phyloP scores from a whole-genome alignment of 2,329 filamentous ascomycete species.

The Amesomyces nigricolor region DNA sequence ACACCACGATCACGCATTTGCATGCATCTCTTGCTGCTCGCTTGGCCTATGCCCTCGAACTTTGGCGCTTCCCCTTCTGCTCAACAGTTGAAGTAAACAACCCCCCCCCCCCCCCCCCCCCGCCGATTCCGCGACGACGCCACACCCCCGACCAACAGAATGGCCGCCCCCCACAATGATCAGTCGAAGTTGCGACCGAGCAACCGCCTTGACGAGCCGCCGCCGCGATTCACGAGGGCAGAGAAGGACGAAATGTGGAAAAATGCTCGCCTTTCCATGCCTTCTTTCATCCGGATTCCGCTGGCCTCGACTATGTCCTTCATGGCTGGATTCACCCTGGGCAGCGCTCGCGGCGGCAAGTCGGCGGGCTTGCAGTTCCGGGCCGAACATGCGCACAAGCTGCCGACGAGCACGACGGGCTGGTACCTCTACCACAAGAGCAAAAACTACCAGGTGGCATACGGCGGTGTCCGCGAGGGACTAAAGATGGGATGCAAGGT shows the following conservation, averaged over 20 bases:
- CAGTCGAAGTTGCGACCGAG: neutral
- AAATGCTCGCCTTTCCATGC: slow-evolving; percentile 54
- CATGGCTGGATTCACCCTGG: slow-evolving; percentile 63
- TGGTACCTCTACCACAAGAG: slow-evolving; percentile 99
- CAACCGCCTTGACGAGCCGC: slow-evolving; percentile 6
- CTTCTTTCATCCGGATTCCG: slow-evolving; percentile 59
- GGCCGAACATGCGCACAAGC: slow-evolving; percentile 91
- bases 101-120: too few species aligned
- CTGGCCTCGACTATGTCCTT: slow-evolving; percentile 60
- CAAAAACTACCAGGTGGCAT: slow-evolving; percentile 85
- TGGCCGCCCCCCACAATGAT: slow-evolving; percentile 11
- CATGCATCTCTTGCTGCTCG: too few species aligned
- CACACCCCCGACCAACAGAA: neutral
- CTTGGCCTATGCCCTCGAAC: too few species aligned
- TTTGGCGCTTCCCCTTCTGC: too few species aligned
- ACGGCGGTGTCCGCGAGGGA: slow-evolving; percentile 73
- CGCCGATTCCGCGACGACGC: neutral
- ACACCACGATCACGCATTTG: too few species aligned
- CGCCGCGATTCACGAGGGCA: slow-evolving; percentile 21
- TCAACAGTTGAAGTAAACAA: too few species aligned
- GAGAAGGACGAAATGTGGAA: slow-evolving; percentile 33
- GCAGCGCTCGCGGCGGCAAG: slow-evolving; percentile 65
- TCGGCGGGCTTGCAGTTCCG: slow-evolving; percentile 77
- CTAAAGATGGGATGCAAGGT: slow-evolving; percentile 66
- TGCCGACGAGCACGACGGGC: slow-evolving; percentile 73